Evolutionary conservation across 2,329 filamentous ascomycete species (phyloP), one percentile per base, ranked within the genome.

Genomic region (Fusarium sarcochroum): DNA sequence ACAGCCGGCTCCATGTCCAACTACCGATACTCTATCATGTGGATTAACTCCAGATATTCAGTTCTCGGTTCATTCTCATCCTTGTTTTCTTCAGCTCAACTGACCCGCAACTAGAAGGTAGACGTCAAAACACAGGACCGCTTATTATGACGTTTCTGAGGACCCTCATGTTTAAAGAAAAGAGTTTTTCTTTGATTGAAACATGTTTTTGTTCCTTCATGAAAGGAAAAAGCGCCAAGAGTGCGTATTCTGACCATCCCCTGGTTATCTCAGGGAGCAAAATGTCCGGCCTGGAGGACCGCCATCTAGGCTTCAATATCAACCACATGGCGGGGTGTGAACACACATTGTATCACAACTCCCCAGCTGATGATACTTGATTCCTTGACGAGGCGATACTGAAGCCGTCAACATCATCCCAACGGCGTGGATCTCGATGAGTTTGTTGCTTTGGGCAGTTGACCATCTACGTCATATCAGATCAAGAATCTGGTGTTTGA

Each of bases 391-490:
- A 23, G 54, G 47, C 11, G 52, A 44, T 23, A 42, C 35, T 58
- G 61, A 58, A 54, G 44, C 18, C 45, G 32, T 58, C 51, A 35
- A 54, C 30, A 61, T 32, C 23, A 42, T 58, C 18, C 34, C 54
- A 49, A 20, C 11, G 11, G 32, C 32, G 17, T 17, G 21, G 53
- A 68, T 68, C 65, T 66, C 66, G 66, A 69, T 68, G 52, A 18
- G n/a, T 21, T 37, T 17, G 35, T 35, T 20, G 17, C 38, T 20
- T 14, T 5, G 15, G 15, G 37, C 48, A 30, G 37, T 45, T 50
- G 35, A 50, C 30, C 27, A 21, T n/a, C 25, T 67, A 69, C 66
- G 66, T 69, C 66, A 69, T 70, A 49, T 59, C 52, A 35, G 23
- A 44, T 41, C 50, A 47, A 69, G 25, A 20, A 38, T 63, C 47